Conservation (phyloP, 2,329 filamentous ascomycete species). For the Coniochaeta sp. region DNA sequence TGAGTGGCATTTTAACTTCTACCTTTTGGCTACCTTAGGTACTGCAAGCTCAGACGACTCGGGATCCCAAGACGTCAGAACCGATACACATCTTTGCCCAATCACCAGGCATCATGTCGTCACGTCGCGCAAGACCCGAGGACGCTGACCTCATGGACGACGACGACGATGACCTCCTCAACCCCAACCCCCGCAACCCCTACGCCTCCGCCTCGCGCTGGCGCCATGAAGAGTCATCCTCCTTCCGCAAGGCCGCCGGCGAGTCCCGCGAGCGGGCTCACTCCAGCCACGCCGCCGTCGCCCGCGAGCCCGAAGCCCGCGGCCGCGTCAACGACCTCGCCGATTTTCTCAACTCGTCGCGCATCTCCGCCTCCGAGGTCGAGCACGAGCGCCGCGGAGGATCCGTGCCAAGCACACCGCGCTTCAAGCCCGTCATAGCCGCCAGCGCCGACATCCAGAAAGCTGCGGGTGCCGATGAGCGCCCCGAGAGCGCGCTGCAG, state of each 20-base stretch:
- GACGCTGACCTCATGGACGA: slow-evolving; percentile 5
- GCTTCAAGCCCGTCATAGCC: slow-evolving; percentile 43
- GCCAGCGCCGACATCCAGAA: slow-evolving; percentile 27
- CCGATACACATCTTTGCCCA: background rate
- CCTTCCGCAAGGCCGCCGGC: slow-evolving; percentile 39
- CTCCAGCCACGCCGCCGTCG: slow-evolving; percentile 11
- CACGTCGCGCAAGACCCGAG: slow-evolving; percentile 3
- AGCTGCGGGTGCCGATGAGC: slow-evolving; percentile 11
- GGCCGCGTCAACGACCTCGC: slow-evolving; percentile 43
- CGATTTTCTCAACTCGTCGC: slow-evolving; percentile 47
- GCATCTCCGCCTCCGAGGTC: slow-evolving; percentile 30
- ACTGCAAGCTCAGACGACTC: background rate
- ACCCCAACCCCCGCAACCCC: slow-evolving; percentile 36
- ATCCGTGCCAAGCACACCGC: slow-evolving; percentile 8
- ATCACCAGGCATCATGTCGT: slow-evolving; percentile 10
- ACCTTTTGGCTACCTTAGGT: background rate
- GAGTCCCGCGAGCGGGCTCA: slow-evolving; percentile 3
- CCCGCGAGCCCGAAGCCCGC: slow-evolving; percentile 32
- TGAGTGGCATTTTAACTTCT: background rate
- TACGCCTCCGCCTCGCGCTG: slow-evolving; percentile 50
- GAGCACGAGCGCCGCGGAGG: slow-evolving; percentile 11
- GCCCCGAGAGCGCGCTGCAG: background rate
- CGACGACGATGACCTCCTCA: slow-evolving; percentile 13
- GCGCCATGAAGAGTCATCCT: slow-evolving; percentile 57
- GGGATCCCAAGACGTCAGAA: too few relatives aligned